These are phyloP conservation scores for Neurospora sp. DNA, from an alignment of 495 filamentous ascomycete species.

Conservation along the genomic window DNA sequence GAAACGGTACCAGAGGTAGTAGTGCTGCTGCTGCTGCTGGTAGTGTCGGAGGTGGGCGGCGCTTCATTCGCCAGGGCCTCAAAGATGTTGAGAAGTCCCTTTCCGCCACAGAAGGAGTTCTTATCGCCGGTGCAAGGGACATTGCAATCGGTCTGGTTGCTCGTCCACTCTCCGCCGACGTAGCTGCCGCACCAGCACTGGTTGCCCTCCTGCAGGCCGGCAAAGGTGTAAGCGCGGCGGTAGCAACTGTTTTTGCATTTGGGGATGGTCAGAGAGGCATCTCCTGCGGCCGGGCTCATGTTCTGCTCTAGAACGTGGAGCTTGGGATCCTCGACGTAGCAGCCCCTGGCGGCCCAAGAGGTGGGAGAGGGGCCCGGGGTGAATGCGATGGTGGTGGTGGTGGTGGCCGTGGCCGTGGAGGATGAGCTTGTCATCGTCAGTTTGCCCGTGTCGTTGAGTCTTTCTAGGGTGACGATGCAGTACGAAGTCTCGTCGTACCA, in stretches of 20 bases:
- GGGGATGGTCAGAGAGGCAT: conserved; percentile 3
- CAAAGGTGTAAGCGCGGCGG: neutral
- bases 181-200: conserved; percentile 2
- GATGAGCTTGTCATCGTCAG: too few species aligned
- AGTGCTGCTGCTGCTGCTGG: neutral
- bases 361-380: too few species aligned
- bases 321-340: conserved; percentile 9
- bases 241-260: conserved; percentile 11
- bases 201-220: neutral
- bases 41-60: neutral
- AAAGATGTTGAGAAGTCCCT: conserved; percentile 10
- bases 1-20: too few species aligned
- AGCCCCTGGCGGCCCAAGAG: neutral
- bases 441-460: too few species aligned
- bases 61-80: neutral
- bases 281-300: conserved; percentile 1
- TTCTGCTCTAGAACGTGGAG: conserved; percentile 4
- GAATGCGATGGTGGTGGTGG: too few species aligned
- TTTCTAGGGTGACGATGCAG: too few species aligned
- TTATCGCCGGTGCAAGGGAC: conserved; percentile 26
- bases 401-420: too few species aligned
- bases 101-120: conserved; percentile 21
- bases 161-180: neutral
- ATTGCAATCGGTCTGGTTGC: conserved; percentile 21
- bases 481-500: too few species aligned